Base-by-base conservation (phyloP, 1,284 basidiomycete species). In the Puccinia novopanici region DNA sequence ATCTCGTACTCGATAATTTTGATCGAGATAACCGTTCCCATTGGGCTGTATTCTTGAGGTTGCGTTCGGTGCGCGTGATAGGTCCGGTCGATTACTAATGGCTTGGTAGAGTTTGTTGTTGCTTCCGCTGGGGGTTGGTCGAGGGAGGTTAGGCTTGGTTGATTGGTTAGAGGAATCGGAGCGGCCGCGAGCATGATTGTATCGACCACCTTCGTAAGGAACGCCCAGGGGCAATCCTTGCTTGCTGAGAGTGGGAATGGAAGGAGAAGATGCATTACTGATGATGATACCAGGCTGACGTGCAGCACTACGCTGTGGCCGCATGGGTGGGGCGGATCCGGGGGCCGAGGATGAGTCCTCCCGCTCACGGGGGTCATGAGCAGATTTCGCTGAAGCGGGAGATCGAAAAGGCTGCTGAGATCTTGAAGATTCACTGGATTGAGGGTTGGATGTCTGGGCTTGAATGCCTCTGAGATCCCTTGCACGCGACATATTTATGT, bases 241-340 rank as follows among this genome's bases (percentile, higher is more conserved):
- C 22, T 48, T 27, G 73, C n/a, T 59, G 24, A 19, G n/a, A 27
- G 37, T 34, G n/a, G 55, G 27, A 27, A 48, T 45, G 24, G 54
- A 24, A 45, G 42, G 1, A 45, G 68, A 70, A 24, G 50, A 42
- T 68, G 40, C 34, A 63, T 79, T 79, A 40, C 67, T 79, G 52
- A 79, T 57, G 67, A 79, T 40, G 63, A 79, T 79, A 61, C 77
- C 77, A 72, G 77, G 77, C 8, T 79, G 77, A n/a, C 77, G 52
- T 22, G 77, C 77, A 34, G 77, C 77, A 57, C 57, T 79, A 24
- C 77, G 68, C 30, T 72, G 68, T 57, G 77, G 77, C 63, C 77
- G 72, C 55, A 61, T 71, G 52, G 77, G 77, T 4, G 68, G 65
- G 3, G 57, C 40, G 10, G 54, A 63, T 12, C 67, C 67, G 50